Evolutionary conservation across 208 protist species (phyloP), one percentile per base, ranked within the genome.

Genomic region (Acanthamoeba healyi): DNA sequence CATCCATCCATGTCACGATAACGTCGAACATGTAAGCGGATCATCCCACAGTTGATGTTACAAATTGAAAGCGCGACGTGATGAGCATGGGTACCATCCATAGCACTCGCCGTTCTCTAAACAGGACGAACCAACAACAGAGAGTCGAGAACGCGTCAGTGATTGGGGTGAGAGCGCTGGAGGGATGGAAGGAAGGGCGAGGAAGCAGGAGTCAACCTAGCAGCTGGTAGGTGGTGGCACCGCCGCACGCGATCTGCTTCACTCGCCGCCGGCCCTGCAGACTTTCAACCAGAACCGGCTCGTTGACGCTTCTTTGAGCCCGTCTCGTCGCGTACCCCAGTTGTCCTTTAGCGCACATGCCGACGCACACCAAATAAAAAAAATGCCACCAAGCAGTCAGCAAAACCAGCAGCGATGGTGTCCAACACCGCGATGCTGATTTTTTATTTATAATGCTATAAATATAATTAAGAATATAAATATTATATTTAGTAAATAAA

Each of bases 181-280:
- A 36, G 17, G 24, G 26, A 58, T 9, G 26, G 38, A 87, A 22
- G 0, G 42, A 5, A 42, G 24, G 34, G 24, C 19, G 7, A 40
- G 6, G 29, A 74, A 10, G 65, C 36, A 9, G 77, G 34, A 38
- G 22, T 29, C 24, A 24, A 87, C 77, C 77, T 22, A 87, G 46
- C 1, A 87, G 26, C 46, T 87, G 77, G 29, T 24, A 87, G 29
- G 46, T 58, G 1, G 77, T 36, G 46, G 12, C 5, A 6, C 22
- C n/a, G 46, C 77, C 77, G 77, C 77, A 87, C 17, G 77, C 77
- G 77, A 87, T 49, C 77, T 87, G 77, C 58, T 56, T 87, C 40
- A 87, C 77, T 15, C 26, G 29, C 17, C 46, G 22, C 40, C 40
- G 46, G 36, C 77, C 77, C 38, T 87, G 40, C 14, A 87, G 36